Base-by-base conservation (phyloP, 1,284 basidiomycete genomes). In the Coriolopsis trogii region DNA sequence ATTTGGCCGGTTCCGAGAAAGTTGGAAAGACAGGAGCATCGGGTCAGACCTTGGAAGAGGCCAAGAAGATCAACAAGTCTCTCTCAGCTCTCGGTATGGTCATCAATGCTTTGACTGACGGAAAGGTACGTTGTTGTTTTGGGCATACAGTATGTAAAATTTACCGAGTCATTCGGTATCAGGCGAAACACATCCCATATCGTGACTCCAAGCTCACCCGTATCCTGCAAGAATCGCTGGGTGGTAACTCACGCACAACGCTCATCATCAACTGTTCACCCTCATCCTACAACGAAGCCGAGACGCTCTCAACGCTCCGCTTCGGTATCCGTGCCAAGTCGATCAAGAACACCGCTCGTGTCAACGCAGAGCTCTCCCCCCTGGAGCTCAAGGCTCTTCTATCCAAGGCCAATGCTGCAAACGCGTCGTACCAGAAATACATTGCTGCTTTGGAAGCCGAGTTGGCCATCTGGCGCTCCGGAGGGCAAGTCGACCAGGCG, bases 41-140 rank as follows among this genome's bases (percentile, higher is more conserved):
- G 10, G 97, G 97, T 2, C 97, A 99, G 72, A 99, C 97, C 28
- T 77, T 99, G 12, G 97, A 99, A 71, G 97, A 99, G 72, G 97
- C 97, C 12, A 99, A 99, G 82, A 99, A 99, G 81, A 99, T 99
- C 76, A 99, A 99, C 79, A 99, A 99, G 75, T 94, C 91, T 51
- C 75, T 99, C 36, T 98, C 95, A 18, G 96, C 97, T 10, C 83
- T 99, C 56, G 97, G 97, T 41, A 99, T 99, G 95, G 97, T 99
- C 68, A 99, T 99, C 72, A 99, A 99, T 66, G 92, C 96, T 3
- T 77, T 99, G 55, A 99, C 97, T 2, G 97, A 99, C 67, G 83
- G 89, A 56, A 98, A 98, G 83, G 95, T 90, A 59, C 43, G 80
- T 36, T 47, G 3, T 34, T 6, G 4, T 16, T n/a, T 8, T 16